Base-by-base conservation (phyloP, 2,329 filamentous ascomycete genomes). In the Colletotrichum scovillei region DNA sequence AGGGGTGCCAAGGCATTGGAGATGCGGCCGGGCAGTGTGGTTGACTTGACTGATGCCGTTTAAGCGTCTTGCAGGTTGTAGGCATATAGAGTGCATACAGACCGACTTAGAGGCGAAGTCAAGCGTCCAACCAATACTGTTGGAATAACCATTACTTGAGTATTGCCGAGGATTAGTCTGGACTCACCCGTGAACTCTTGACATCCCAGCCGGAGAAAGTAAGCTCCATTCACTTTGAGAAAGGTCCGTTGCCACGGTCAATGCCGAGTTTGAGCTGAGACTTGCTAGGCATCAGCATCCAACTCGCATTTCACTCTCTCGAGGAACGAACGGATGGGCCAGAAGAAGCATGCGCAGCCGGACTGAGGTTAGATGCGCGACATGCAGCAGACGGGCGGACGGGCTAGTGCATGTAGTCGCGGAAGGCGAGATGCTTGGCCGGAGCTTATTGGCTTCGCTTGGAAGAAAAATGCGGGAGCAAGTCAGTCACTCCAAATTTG, bases 1-100 rank as follows among this genome's bases (percentile, higher is more conserved):
- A 83, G 88, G 67, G 89, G 88, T 0, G 84, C 85, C 5, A 66
- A 69, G 32, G 28, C 58, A 30, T 58, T 76, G 59, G 66, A 63
- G 46, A 30, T 75, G 73, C 38, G 35, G 63, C 42, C 35, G 14
- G 58, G 52, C 30, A 59, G 42, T n/a, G 38, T 63, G 38, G 63
- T 38, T 30, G 67, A 73, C 11, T 46, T 62, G 67, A 46, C 59
- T 28, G 66, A 73, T 30, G 24, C 19, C 42, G 32, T n/a, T 69
- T 53, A 49, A 69, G 52, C 46, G 52, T n/a, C n/a, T 55, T 56
- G 46, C n/a, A 30, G 60, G 28, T 8, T 28, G 49, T 5, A 14
- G 49, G 14, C n/a, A 16, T 42, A 16, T 49, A 49, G 42, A 49
- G 8, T n/a, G 8, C 24, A 9, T 35, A 3, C 14, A 30, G 49